Percentiles rank a stretch among this genome's conserved stretches.
Conservation (phyloP, 2,329 filamentous ascomycete species). For the Aspergillus sp. region DNA sequence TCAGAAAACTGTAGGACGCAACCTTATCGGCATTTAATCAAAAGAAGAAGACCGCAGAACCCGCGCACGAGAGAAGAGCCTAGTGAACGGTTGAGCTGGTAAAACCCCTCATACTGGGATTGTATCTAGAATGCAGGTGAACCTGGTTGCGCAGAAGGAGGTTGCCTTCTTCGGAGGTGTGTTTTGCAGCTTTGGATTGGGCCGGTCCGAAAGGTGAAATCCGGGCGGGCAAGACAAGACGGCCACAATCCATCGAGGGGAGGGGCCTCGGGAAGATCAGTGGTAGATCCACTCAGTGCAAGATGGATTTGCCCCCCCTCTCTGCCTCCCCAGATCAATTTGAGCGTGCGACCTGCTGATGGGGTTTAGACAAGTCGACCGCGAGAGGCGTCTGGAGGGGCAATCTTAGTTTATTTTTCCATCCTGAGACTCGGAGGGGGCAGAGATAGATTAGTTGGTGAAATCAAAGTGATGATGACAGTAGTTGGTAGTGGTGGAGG, state of each 20-base stretch:
- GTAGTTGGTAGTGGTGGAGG: not conserved
- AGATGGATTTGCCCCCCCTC: conserved; percentile 6
- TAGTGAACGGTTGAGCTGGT: not conserved
- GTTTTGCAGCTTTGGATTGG: conserved; percentile 3
- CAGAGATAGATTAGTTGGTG: not conserved
- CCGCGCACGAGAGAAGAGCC: not conserved
- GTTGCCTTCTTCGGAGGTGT: conserved; percentile 1
- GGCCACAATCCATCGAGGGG: conserved; percentile 6
- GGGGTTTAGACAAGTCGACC: not conserved
- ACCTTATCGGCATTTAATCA: conserved; percentile 6
- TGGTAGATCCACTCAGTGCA: conserved; percentile 7
- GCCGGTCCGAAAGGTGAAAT: conserved; percentile 6
- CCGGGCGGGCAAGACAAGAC: conserved; percentile 7
- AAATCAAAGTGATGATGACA: not conserved
- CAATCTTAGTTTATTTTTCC: not conserved
- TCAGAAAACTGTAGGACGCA: conserved; percentile 11
- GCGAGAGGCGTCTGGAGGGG: conserved; percentile 5
- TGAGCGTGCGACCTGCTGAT: not conserved
- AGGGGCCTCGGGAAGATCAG: conserved; percentile 10
- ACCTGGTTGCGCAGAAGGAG: not conserved
- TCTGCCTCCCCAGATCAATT: conserved; percentile 13
- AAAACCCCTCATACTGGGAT: not conserved
- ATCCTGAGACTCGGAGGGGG: not conserved
- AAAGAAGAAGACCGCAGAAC: not conserved
- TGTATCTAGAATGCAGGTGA: not conserved